Conservation (phyloP, 1,139 yeast species). For the Pichia sp. region DNA sequence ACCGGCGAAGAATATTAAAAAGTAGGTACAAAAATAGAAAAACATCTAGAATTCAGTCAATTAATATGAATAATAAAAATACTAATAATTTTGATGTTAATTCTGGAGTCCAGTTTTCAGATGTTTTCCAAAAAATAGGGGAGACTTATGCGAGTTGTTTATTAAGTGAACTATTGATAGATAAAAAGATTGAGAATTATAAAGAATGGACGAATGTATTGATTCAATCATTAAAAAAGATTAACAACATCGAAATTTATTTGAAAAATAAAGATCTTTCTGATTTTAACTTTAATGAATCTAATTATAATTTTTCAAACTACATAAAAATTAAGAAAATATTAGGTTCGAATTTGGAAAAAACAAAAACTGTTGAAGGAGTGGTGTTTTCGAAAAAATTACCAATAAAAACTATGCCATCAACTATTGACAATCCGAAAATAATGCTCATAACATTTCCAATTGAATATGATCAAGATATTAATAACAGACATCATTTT, state of each 20-base stretch:
- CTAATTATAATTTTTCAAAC: slow-evolving; percentile 77
- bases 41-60: slow-evolving; percentile 5
- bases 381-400: slow-evolving; percentile 77
- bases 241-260: slow-evolving; percentile 47
- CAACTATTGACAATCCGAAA: slow-evolving; percentile 56
- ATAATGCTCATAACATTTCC: slow-evolving; percentile 86
- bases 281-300: slow-evolving; percentile 33
- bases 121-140: slow-evolving; percentile 30
- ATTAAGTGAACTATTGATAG: slow-evolving; percentile 60
- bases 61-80: slow-evolving; percentile 7
- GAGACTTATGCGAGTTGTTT: slow-evolving; percentile 39
- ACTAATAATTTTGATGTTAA: slow-evolving; percentile 26
- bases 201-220: slow-evolving; percentile 51
- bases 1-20: slow-evolving; percentile 14
- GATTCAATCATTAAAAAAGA: slow-evolving; percentile 39
- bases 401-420: slow-evolving; percentile 78
- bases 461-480: slow-evolving; percentile 70
- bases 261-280: slow-evolving; percentile 32
- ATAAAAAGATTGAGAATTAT: slow-evolving; percentile 54
- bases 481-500: slow-evolving; percentile 18
- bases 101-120: slow-evolving; percentile 25
- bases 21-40: slow-evolving; percentile 10
- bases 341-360: slow-evolving; percentile 52
- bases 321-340: slow-evolving; percentile 83
- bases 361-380: slow-evolving; percentile 67